Evolutionary conservation across 1,284 basidiomycete species (phyloP), one percentile per base, ranked within the genome.

Genomic region (Leucoagaricus sp.): DNA sequence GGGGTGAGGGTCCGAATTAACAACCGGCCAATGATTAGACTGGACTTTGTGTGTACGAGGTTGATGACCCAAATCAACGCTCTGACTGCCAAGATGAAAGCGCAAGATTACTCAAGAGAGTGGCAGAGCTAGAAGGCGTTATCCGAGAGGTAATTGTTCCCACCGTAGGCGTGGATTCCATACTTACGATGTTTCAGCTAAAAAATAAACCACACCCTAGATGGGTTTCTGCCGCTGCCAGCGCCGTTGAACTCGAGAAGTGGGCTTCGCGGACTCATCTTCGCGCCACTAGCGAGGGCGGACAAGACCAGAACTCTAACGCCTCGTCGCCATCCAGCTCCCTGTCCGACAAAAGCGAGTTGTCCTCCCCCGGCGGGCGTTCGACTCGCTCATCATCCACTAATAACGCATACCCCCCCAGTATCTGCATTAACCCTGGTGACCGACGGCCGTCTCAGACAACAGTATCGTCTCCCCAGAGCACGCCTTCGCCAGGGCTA

Each of bases 51-150:
- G 86, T 93, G 9, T 93, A 93, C 64, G 90, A 93, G 68, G 84
- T 93, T 3, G 91, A 92, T 65, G 89, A 93, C 65, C 85, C 86
- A 7, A 83, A 75, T 68, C 77, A 85, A 74, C 72, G 77, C 74
- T 63, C 66, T 12, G 73, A 77, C 53, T 63, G 65, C n/a, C 76
- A 79, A 60, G 86, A 87, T 57, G 91, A 93, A 66, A 79, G 79
- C 38, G 78, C 82, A 40, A 78, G 86, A 38, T 76, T 93, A 29
- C 80, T 89, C 53, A 83, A 84, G 58, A 83, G 91, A 40, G 86
- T 93, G 29, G 89, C 90, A 7, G 91, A 94, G 64, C 78, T 94
- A 2, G 91, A 94, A 69, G 86, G 87, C 54, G 88, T 93, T 29
- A 88, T 93, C 57, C 83, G 91, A 38, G 89, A 93, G 76, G 86